These are phyloP conservation scores for Lithocarpus polystachyus DNA, from an alignment of 306 rosid species.

Conservation along the genomic window DNA sequence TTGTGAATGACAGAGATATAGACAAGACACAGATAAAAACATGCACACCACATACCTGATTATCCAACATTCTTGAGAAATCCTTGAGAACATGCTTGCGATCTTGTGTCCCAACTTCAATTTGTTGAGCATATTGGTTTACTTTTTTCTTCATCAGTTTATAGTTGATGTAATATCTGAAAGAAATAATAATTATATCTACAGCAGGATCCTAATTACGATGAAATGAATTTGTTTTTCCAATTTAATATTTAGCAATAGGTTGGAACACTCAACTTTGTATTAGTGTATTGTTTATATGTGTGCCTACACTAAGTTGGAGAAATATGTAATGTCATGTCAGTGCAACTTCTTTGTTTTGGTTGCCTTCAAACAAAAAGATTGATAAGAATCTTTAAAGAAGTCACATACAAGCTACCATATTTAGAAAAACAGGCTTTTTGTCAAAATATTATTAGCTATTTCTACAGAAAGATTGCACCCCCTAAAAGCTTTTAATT, in stretches of 20 bases:
- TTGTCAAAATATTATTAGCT: background rate
- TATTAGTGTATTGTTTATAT: background rate
- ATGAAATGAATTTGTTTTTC: background rate
- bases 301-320: background rate
- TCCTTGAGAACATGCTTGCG: slow-evolving; percentile 88
- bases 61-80: slow-evolving; percentile 92
- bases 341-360: background rate
- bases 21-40: background rate
- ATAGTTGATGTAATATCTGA: slow-evolving; percentile 93
- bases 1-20: background rate
- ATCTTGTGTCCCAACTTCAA: slow-evolving; percentile 75
- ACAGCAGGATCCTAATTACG: slow-evolving; percentile 6
- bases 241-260: background rate
- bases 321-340: background rate
- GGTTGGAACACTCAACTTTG: background rate
- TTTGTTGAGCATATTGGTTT: slow-evolving; percentile 81
- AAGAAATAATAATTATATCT: slow-evolving; percentile 15
- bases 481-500: background rate
- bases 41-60: slow-evolving; percentile 55
- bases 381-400: background rate
- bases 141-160: slow-evolving; percentile 94
- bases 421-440: background rate
- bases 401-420: background rate
- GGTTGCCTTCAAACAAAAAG: background rate
- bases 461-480: background rate